Evolutionary conservation across 2,329 filamentous ascomycete species (phyloP).

Genomic region (Thermoascus crustaceus): DNA sequence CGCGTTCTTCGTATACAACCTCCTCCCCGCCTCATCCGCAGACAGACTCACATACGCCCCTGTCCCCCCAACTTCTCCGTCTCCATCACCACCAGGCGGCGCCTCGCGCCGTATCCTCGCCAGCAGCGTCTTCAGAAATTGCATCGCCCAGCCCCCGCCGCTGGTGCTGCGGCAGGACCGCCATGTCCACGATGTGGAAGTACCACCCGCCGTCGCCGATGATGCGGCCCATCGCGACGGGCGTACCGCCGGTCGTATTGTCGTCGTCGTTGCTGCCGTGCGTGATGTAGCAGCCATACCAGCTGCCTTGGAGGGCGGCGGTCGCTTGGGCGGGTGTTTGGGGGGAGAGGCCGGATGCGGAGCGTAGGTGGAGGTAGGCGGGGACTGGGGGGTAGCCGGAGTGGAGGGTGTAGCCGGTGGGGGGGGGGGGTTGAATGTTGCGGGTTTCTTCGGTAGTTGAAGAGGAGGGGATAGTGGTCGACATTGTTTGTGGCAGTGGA

Average conservation of each 20-base stretch:
- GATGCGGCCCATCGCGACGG: conserved; percentile 44
- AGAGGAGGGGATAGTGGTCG: background rate
- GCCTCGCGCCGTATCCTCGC: conserved; percentile 34
- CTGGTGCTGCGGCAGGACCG: conserved; percentile 43
- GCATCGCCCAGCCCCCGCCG: conserved; percentile 40
- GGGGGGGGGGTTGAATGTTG: conserved; percentile 14
- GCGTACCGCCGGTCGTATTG: too few relatives aligned
- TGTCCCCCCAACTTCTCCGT: conserved; percentile 7
- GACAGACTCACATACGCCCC: conserved; percentile 40
- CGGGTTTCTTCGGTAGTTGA: too few relatives aligned
- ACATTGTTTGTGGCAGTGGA: too few relatives aligned
- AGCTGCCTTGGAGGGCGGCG: conserved; percentile 30
- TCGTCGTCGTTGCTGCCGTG: conserved; percentile 13
- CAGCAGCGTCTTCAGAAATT: conserved; percentile 38
- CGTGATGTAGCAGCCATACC: conserved; percentile 37
- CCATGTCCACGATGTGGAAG: conserved; percentile 45
- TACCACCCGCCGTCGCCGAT: conserved; percentile 47
- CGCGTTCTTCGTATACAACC: conserved; percentile 40
- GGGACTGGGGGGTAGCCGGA: conserved; percentile 27
- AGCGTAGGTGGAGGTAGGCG: conserved; percentile 33
- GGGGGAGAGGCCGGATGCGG: conserved; percentile 28
- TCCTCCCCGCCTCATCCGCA: conserved; percentile 39
- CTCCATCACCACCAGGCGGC: conserved; percentile 17
- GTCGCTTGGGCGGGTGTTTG: conserved; percentile 31
- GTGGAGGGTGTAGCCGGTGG: conserved; percentile 30